Conservation (phyloP, 768 basidiomycete genomes). For the Terana coerulea region DNA sequence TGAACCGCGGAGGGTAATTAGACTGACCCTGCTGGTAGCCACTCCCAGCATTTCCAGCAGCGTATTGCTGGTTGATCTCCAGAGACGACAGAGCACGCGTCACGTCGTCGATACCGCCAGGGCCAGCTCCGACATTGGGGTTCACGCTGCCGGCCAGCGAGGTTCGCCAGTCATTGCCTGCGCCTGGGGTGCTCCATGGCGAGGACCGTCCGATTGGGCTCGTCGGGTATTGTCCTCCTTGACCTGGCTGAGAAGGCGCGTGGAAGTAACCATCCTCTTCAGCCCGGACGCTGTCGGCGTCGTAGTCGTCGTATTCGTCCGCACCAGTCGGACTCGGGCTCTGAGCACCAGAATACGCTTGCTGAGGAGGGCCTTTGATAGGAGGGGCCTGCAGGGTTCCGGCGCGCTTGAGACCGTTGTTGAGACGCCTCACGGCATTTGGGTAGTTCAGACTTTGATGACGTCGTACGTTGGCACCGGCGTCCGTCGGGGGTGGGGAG, state of each 20-base stretch:
- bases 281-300: constrained; percentile 45
- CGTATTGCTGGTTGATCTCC: constrained; percentile 46
- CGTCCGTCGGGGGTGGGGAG: constrained; percentile 56
- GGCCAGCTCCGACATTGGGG: constrained; percentile 20
- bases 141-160: constrained; percentile 30
- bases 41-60: constrained; percentile 23
- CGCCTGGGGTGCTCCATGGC: constrained; percentile 55
- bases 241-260: constrained; percentile 36
- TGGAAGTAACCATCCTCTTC: constrained; percentile 53
- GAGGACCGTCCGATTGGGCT: constrained; percentile 61
- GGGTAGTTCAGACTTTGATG: constrained; percentile 80
- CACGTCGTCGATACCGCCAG: constrained; percentile 63
- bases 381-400: constrained; percentile 66
- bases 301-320: constrained; percentile 56
- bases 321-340: constrained; percentile 47
- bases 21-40: constrained; percentile 43
- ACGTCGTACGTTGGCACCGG: constrained; percentile 67
- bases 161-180: constrained; percentile 54
- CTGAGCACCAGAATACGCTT: constrained; percentile 28
- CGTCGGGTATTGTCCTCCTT: constrained; percentile 42
- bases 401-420: constrained; percentile 62
- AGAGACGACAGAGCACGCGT: constrained; percentile 68
- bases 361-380: constrained; percentile 29
- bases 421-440: constrained; percentile 46
- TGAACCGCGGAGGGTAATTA: constrained; percentile 69